Base-by-base conservation (phyloP, 805 yeast species). In the Gaillardinia entomophila region DNA sequence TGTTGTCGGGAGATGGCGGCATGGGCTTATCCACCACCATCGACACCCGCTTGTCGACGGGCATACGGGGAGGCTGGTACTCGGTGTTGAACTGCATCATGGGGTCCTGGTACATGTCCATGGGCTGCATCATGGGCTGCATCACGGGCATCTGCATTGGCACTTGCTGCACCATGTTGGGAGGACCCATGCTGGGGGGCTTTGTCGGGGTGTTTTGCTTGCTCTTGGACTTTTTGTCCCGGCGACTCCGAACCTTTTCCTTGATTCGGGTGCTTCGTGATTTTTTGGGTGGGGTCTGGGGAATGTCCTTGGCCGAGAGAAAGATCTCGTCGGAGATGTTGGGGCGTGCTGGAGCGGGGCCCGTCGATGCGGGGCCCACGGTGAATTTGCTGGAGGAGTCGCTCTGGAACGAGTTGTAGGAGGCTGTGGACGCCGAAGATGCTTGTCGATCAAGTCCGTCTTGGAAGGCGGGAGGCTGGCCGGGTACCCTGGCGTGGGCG, bases 391-490 rank as follows among this genome's bases (percentile, higher is more conserved):
- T 39, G 1, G 55, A 49, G 4, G 46, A 45, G n/a, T 53, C 62
- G 32, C 63, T 56, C 31, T 54, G 57, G 34, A 60, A 50, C 7
- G 65, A 58, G 35, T 50, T 49, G 37, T 38, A 49, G 2, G 66
- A 60, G 7, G 31, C 29, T 11, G 43, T 31, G 20, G 48, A 41
- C 4, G 46, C 45, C 3, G 36, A 19, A 2, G 48, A 41, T 5
- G 31, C 22, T 12, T 41, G 35, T 16, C 45, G 15, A 19, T 10
- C 22, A 6, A 19, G 6, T 6, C 22, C 22, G 10, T 19, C 22
- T 6, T 19, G 6, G 8, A 19, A 19, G 8, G 22, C 8, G 22
- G 10, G 22, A 6, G 22, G 22, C 22, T 19, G 22, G 22, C 22
- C 22, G 10, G 22, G 22, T 19, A 19, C 22, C n/a, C n/a, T n/a